Percentiles rank a stretch among this genome's conserved stretches.
Conservation (phyloP, 345 rosid species). For the Sonneratia caseolaris region DNA sequence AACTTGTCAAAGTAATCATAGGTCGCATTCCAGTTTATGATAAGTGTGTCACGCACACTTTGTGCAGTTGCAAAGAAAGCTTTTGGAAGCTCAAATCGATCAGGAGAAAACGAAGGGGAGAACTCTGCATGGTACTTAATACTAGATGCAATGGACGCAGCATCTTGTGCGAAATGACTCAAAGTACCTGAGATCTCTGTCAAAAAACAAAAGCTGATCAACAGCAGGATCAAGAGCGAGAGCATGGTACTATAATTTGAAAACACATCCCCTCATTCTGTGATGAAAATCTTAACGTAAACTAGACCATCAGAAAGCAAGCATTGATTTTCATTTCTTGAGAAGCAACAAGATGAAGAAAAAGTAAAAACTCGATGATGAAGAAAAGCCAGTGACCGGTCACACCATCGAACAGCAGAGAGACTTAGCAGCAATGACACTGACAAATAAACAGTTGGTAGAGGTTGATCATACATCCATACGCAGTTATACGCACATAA, state of each 20-base stretch:
- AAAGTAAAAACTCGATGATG: too few relatives aligned
- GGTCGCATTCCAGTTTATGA: conserved; percentile 51
- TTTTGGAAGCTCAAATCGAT: conserved; percentile 39
- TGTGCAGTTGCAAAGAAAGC: conserved; percentile 46
- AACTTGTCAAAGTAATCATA: conserved; percentile 29
- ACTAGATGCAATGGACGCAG: conserved; percentile 33
- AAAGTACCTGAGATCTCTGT: neutral
- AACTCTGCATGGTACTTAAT: conserved; percentile 47
- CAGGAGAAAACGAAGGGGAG: conserved; percentile 42
- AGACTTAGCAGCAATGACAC: neutral
- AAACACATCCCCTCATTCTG: neutral
- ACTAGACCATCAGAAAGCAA: too few relatives aligned
- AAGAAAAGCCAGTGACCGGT: neutral
- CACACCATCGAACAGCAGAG: neutral
- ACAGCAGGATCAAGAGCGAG: neutral
- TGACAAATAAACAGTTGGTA: neutral
- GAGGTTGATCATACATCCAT: neutral
- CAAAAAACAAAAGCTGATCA: neutral
- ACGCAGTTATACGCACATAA: too few relatives aligned
- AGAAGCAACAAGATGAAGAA: neutral
- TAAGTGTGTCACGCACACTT: conserved; percentile 38
- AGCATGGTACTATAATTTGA: neutral
- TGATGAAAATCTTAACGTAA: neutral
- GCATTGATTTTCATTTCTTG: neutral
- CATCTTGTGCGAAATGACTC: conserved; percentile 18